Evolutionary conservation across 768 basidiomycete genomes (phyloP), one percentile per base, ranked within the genome.

Genomic region (Lactarius indigo): DNA sequence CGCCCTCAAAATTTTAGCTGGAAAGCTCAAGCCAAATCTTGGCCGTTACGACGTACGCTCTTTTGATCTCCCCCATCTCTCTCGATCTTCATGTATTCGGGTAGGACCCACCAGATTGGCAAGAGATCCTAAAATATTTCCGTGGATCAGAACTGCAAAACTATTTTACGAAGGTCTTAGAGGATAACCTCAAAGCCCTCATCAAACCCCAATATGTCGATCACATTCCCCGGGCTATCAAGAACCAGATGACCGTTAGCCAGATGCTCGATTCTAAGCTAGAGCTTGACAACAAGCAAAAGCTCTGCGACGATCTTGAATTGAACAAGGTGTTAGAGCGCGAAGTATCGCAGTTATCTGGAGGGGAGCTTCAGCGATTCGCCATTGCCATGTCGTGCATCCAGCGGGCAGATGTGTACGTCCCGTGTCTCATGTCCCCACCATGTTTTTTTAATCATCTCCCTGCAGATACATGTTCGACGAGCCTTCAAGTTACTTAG

Each of bases 171-270:
- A 98, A 98, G 78, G 94, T 98, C 7, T 84, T 99, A 23, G 97
- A 98, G 78, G 97, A 99, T 78, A 95, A 99, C 74, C 81, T 98
- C 75, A 98, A 98, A 81, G 96, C 97, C 1, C 85, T 99, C 68
- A 98, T 98, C 77, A 99, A 99, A 79, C 97, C 97, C 1, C 97
- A 99, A 85, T 99, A 99, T 76, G 97, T 99, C 70, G 97, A 99
- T 76, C 96, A 98, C 76, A 98, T 99, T 73, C 97, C 97, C 5
- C 87, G 90, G 52, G 94, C 94, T 47, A 92, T 99, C 83, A 96
- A 98, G 78, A 94, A 90, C 62, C 82, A 80, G 57, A 84, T 92
- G 83, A 90, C 89, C 3, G 96, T 99, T 31, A 80, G 83, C 7
- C 82, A 93, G 74, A 98, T 99, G 96, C 86, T 99, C 68, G 90